Evolutionary conservation across 345 rosid species (phyloP), one percentile per base, ranked within the genome.

Genomic region (Citrus inodora): DNA sequence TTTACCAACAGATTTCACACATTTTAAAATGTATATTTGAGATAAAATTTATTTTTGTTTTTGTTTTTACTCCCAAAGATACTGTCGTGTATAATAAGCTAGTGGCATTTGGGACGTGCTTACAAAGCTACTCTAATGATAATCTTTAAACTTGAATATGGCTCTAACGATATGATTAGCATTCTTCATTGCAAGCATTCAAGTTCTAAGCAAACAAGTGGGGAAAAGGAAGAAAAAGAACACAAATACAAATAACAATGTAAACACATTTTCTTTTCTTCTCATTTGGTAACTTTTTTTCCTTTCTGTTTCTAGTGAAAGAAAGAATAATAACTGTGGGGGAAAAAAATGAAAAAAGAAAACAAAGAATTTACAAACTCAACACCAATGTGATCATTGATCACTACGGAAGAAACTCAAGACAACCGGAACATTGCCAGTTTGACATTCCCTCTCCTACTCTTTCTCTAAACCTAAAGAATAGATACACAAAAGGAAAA

Each of bases 391-490:
- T 66, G 68, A 78, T 76, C 79, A 85, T 67, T 32, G 78, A 81
- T 83, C 81, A 70, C 78, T 76, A 77, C 76, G 63, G 51, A 27
- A 24, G 58, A 76, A 76, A 76, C 80, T 19, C 63, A 9, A 77
- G 79, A 73, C 82, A 74, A 70, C 65, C n/a, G n/a, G 42, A 80
- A 56, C 13, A 71, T 83, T 70, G 79, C 81, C 81, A n/a, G 16
- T 51, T 68, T 37, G 32, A 63, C 37, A 55, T 42, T 80, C 67
- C 71, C 78, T 42, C 53, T 16, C 58, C 21, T 32, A 14, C 9
- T 75, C 35, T 80, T 58, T 74, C 68, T 82, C 67, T 79, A 76
- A 68, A 79, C 33, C 79, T 74, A 55, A 30, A 77, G 21, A 32
- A 65, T 74, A 69, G 58, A 75, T 78, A 81, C 85, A 78, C 67